Evolutionary conservation across 441 rosid species (phyloP), one percentile per base, ranked within the genome.

Genomic region (Populus tomentosa): DNA sequence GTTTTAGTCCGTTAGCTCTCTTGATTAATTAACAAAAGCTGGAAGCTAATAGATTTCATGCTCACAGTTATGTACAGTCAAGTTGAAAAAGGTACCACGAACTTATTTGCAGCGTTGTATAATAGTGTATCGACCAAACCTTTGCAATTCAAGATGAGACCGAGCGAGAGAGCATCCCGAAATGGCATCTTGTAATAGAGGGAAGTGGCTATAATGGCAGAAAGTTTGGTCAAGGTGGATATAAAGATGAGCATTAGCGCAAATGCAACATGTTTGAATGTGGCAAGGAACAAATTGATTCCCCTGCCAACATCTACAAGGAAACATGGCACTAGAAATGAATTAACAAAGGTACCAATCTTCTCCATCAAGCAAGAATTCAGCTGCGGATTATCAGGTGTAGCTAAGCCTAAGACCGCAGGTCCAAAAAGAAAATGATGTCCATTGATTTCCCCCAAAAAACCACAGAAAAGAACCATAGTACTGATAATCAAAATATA

Each of bases 71-170:
- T 16, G 61, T 18, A 16, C 8, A 53, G 8, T 53, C 61, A 53
- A 53, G 61, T 53, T 53, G 8, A 53, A 53, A 16, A 26, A 26
- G 18, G 7, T 77, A 82, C 87, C 82, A 30, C 40, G 62, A 67
- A 46, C n/a, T 70, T 70, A 67, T 73, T 62, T 63, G 83, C 75
- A 7, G 71, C 77, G 68, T 79, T 61, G 71, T 75, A 88, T 36
- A 80, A 24, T 35, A 77, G 86, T 63, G 86, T 75, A 64, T 89
- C 90, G 73, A 84, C 77, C 13, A 86, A 21, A n/a, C 89, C 91
- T 76, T 85, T 85, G 71, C 74, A 80, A 62, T 81, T 86, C 80
- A 86, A 67, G 28, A 84, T 74, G 33, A 84, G 69, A 4, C 86
- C 86, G 6, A 87, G 85, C 10, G 88, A 78, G 36, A 86, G 21